Evolutionary conservation across 495 filamentous ascomycete genomes (phyloP), one percentile per base, ranked within the genome.

Genomic region (Aspergillus saccharolyticus): DNA sequence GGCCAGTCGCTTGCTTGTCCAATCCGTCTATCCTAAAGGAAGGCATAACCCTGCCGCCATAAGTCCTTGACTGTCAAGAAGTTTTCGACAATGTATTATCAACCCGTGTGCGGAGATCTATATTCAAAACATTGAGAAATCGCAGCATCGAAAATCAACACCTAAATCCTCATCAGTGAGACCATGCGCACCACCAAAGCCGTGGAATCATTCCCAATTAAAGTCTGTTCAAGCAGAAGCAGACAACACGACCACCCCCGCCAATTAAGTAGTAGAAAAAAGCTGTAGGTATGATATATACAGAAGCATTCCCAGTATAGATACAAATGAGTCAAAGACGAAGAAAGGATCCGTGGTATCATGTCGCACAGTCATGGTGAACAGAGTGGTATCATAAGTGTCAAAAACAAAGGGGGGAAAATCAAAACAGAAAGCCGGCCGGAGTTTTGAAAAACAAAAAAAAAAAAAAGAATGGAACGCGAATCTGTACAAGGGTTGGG

Each of bases 351-450:
- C 66, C 71, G 64, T 68, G 68, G 70, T 70, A 74, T 74, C 66
- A 74, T 74, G 69, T 58, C 69, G 67, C 68, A 66, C 63, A 72
- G 68, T 69, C 69, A 67, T 74, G 64, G 64, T 64, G 65, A 68
- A 75, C 70, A 73, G 72, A 75, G 70, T 77, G 74, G 74, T 77
- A 77, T 77, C 74, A 74, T 70, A 66, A 63, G 57, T 45, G 44
- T 5, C 33, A 62, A 28, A 28, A 53, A 58, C 17, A 50, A 9
- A 59, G 10, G 10, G 6, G 10, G 6, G 59, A n/a, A 51, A 24
- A 44, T 20, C 16, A 54, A 57, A 53, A 25, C 22, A 49, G 55
- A 59, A 25, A 18, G 52, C 33, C 33, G 10, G 14, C 9, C 14
- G 21, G 58, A 17, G 39, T 48, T 48, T 56, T n/a, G n/a, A 61